Conservation (phyloP, 2,329 filamentous ascomycete genomes). For the Cladosporium sp. region DNA sequence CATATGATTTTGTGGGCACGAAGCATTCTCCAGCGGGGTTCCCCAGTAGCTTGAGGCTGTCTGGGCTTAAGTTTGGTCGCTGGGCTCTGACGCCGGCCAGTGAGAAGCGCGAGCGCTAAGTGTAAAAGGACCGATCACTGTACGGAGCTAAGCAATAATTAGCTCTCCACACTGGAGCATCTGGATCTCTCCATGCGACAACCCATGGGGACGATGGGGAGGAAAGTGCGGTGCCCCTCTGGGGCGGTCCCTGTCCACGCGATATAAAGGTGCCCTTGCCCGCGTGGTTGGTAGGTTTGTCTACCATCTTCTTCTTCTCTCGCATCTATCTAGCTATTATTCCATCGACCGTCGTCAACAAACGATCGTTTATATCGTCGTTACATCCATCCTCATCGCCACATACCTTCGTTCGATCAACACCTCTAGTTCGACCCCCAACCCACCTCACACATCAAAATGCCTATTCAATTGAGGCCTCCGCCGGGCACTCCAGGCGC, state of each 20-base stretch:
- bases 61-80: conserved; percentile 5
- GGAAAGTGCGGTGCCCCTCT: conserved; percentile 15
- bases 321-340: not conserved
- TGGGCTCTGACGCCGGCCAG: conserved; percentile 3
- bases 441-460: conserved; percentile 29
- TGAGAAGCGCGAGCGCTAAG: conserved; percentile 18
- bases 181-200: conserved; percentile 18
- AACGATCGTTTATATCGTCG: not conserved
- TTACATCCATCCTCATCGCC: not conserved
- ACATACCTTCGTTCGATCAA: not conserved
- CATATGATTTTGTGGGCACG: conserved; percentile 1
- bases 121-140: conserved; percentile 20
- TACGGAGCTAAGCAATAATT: conserved; percentile 18
- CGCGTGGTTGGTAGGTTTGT: conserved; percentile 11
- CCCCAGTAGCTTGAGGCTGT: not conserved
- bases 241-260: conserved; percentile 8
- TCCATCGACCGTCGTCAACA: not conserved
- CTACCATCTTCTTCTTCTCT: conserved; percentile 1
- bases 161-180: conserved; percentile 14
- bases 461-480: conserved; percentile 49
- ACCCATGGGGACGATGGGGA: conserved; percentile 12
- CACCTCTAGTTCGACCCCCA: not conserved
- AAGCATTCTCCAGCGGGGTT: conserved; percentile 10
- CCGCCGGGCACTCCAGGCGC: conserved; percentile 47
- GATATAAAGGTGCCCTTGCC: conserved; percentile 14